These are phyloP conservation scores for Leccinum aurantiacum DNA, from an alignment of 768 basidiomycete species.

Conservation along the genomic window DNA sequence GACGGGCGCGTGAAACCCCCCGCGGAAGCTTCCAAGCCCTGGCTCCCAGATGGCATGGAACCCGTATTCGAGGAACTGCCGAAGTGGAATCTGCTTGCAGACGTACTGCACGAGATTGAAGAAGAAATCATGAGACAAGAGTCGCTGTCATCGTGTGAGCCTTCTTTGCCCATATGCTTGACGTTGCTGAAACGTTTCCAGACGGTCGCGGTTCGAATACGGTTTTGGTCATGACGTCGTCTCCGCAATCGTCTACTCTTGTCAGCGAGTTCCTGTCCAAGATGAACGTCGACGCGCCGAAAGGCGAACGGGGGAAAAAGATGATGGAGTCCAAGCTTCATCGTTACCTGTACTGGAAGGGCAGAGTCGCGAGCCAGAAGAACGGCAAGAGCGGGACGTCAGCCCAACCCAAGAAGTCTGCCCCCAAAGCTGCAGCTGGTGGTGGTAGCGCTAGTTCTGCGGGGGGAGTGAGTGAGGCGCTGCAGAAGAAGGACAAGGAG, in stretches of 20 bases:
- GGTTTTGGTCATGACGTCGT: conserved; percentile 86
- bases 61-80: conserved; percentile 92
- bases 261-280: conserved; percentile 75
- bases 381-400: conserved; percentile 8
- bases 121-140: conserved; percentile 73
- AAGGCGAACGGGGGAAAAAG: conserved; percentile 60
- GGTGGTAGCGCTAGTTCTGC: conserved; percentile 9
- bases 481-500: conserved; percentile 75
- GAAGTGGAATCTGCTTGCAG: conserved; percentile 86
- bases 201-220: conserved; percentile 62
- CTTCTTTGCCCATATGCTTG: not conserved
- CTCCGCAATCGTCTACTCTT: conserved; percentile 68
- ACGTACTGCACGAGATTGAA: conserved; percentile 90
- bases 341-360: conserved; percentile 82
- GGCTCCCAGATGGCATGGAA: conserved; percentile 78
- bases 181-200: not conserved
- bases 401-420: conserved; percentile 1
- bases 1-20: conserved; percentile 12
- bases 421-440: conserved; percentile 15
- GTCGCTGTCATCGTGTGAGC: conserved; percentile 31
- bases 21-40: conserved; percentile 31
- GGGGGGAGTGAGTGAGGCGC: conserved; percentile 61
- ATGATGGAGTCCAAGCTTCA: conserved; percentile 82
- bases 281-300: conserved; percentile 56
- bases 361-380: conserved; percentile 37